Evolutionary conservation across 2,329 filamentous ascomycete genomes (phyloP).

Genomic region (Talaromyces sp.): DNA sequence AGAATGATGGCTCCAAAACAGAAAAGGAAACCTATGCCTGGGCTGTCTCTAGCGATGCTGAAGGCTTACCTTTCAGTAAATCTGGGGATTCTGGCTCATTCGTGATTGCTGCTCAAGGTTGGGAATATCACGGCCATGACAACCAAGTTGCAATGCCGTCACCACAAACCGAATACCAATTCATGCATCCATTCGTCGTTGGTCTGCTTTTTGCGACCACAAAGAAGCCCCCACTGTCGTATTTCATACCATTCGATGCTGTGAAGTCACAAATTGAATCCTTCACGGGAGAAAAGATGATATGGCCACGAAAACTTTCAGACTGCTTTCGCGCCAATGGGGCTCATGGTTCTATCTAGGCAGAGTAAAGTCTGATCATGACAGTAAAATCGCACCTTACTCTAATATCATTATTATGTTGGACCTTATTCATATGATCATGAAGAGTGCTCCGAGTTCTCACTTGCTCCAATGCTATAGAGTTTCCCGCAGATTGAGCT

Average conservation of each 20-base stretch:
- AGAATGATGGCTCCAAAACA: neutral
- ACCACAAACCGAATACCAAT: too few species aligned
- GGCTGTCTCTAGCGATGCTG: neutral
- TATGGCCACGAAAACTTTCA: conserved; percentile 5
- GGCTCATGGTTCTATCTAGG: too few species aligned
- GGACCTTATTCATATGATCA: too few species aligned
- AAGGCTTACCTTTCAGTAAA: neutral
- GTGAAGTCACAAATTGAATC: conserved; percentile 9
- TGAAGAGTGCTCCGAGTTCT: too few species aligned
- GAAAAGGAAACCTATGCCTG: neutral
- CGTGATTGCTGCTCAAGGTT: neutral
- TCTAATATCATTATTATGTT: too few species aligned
- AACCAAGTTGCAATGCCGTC: neutral
- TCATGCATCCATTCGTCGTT: neutral
- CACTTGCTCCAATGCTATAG: too few species aligned
- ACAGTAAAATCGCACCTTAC: too few species aligned
- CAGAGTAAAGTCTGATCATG: too few species aligned
- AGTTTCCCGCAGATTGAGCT: too few species aligned
- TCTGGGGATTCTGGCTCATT: conserved; percentile 9
- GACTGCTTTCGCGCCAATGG: neutral
- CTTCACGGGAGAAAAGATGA: conserved; percentile 4
- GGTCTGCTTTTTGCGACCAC: neutral
- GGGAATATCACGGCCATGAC: neutral
- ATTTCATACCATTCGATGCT: conserved; percentile 11
- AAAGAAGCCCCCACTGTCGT: neutral